Conservation (phyloP, 1,284 basidiomycete genomes). For the Cryptococcus sp. region DNA sequence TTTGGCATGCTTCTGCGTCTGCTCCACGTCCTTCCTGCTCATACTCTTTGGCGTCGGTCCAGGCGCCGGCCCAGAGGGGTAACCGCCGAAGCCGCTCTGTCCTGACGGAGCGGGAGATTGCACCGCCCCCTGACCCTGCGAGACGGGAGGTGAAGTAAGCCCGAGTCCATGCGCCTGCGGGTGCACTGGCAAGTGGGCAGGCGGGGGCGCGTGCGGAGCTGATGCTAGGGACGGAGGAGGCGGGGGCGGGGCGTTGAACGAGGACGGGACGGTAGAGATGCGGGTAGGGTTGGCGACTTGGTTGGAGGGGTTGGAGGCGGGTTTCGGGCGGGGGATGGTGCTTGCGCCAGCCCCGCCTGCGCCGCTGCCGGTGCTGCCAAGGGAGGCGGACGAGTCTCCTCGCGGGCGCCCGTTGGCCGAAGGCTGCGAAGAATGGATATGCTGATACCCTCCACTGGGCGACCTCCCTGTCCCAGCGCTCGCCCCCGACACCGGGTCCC, state of each 20-base stretch:
- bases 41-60: slow-evolving; percentile 17
- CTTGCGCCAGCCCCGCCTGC: too few species aligned
- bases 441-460: too few species aligned
- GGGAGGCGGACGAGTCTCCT: slow-evolving; percentile 4
- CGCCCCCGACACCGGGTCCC: not conserved
- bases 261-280: slow-evolving; percentile 3
- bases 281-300: not conserved
- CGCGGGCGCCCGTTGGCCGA: slow-evolving; percentile 4
- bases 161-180: slow-evolving; percentile 20
- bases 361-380: not conserved
- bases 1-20: slow-evolving; percentile 81
- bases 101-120: too few species aligned
- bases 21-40: slow-evolving; percentile 55
- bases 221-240: slow-evolving; percentile 29
- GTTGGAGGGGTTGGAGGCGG: not conserved
- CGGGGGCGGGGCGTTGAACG: slow-evolving; percentile 23
- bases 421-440: not conserved
- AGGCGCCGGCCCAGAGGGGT: not conserved
- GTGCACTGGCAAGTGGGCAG: slow-evolving; percentile 13
- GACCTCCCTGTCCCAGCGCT: slow-evolving; percentile 1
- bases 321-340: too few species aligned
- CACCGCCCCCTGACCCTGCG: too few species aligned
- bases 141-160: slow-evolving; percentile 15
- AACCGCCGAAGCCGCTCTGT: not conserved
- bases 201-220: slow-evolving; percentile 5